phyloP scores from a whole-genome alignment of 2,329 filamentous ascomycete genomes.

The Xylariaceae sp. region DNA sequence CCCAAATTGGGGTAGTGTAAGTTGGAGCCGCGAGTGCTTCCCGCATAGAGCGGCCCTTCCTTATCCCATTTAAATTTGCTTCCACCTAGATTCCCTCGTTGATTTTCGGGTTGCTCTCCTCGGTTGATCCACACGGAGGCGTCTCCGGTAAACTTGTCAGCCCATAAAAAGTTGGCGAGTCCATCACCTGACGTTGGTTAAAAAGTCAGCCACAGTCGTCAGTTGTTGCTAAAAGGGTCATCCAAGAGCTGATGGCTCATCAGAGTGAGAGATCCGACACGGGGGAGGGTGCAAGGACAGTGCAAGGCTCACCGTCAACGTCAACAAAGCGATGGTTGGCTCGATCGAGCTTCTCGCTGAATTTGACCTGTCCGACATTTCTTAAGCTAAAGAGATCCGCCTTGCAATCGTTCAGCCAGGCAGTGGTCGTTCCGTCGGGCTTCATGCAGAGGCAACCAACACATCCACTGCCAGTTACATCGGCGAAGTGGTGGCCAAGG shows the following conservation, averaged over 20 bases:
- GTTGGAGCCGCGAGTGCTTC: neutral
- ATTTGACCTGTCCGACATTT: constrained; percentile 7
- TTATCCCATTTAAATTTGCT: constrained; percentile 4
- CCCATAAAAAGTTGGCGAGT: constrained; percentile 1
- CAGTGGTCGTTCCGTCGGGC: neutral
- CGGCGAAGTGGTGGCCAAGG: no score
- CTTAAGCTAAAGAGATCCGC: neutral
- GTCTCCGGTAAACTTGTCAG: constrained; percentile 10
- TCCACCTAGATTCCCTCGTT: neutral
- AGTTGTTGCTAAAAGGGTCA: no score
- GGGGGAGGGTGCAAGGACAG: no score
- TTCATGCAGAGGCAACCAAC: constrained; percentile 13
- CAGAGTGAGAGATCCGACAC: no score
- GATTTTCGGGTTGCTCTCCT: neutral
- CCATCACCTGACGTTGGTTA: constrained; percentile 5
- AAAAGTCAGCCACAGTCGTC: no score
- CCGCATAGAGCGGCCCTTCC: neutral
- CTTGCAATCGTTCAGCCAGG: constrained; percentile 4
- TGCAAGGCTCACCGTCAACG: neutral
- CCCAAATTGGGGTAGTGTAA: constrained; percentile 10
- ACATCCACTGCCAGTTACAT: neutral
- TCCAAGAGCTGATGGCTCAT: no score
- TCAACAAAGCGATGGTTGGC: constrained; percentile 3
- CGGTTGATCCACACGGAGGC: constrained; percentile 7
- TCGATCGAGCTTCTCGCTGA: constrained; percentile 4